A percentile compares a stretch with the other conserved stretches of the same genome.
Evolutionary conservation across 768 basidiomycete species (phyloP).

Genomic region (Serendipita vermifera): DNA sequence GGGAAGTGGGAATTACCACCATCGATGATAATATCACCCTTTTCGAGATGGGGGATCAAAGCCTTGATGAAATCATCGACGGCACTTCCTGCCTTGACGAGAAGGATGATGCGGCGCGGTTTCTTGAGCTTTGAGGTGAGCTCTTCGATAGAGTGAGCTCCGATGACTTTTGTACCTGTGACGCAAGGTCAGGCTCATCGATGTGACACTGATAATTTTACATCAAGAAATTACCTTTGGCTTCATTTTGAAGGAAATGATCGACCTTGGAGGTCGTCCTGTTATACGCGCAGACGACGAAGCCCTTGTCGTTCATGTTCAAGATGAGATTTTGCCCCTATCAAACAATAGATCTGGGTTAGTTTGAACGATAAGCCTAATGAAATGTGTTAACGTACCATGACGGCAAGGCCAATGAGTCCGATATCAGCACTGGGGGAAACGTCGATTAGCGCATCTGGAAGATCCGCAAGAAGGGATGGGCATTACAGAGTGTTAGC

Average conservation of each 20-base stretch:
- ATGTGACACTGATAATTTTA: slow-evolving; percentile 17
- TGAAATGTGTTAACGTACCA: slow-evolving; percentile 44
- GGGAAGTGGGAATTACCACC: slow-evolving; percentile 99
- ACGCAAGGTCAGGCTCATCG: slow-evolving; percentile 14
- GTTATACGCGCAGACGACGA: slow-evolving; percentile 94
- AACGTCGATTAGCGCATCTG: slow-evolving; percentile 16
- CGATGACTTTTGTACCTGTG: slow-evolving; percentile 85
- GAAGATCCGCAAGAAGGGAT: not conserved
- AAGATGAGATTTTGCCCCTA: slow-evolving; percentile 95
- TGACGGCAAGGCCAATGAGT: slow-evolving; percentile 96
- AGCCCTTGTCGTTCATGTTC: slow-evolving; percentile 99
- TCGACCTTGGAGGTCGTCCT: slow-evolving; percentile 95
- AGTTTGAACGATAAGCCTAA: slow-evolving; percentile 14
- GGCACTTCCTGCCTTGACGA: slow-evolving; percentile 94
- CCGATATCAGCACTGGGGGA: slow-evolving; percentile 80
- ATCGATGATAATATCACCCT: slow-evolving; percentile 98
- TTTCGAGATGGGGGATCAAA: slow-evolving; percentile 78
- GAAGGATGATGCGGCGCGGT: slow-evolving; percentile 93
- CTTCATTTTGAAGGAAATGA: slow-evolving; percentile 88
- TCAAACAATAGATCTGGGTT: not conserved
- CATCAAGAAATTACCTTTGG: slow-evolving; percentile 62
- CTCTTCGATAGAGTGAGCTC: slow-evolving; percentile 88
- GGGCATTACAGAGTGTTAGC: not conserved
- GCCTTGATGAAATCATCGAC: slow-evolving; percentile 92
- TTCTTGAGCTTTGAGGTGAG: slow-evolving; percentile 83